These are phyloP conservation scores for Boletus semigastroideus DNA, from an alignment of 1,284 basidiomycete species.

Conservation along the genomic window DNA sequence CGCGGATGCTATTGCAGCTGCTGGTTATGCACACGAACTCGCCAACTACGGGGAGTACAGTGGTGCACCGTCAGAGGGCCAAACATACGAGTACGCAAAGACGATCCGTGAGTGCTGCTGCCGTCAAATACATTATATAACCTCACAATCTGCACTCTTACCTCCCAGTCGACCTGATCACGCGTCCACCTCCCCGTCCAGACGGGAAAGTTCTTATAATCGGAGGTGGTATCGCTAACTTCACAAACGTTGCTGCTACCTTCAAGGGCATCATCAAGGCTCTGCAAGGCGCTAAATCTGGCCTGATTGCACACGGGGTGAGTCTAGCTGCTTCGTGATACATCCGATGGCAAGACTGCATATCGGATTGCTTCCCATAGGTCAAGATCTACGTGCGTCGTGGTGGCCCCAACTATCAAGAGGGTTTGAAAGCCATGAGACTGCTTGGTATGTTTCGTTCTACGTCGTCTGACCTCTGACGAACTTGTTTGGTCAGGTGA, in stretches of 20 bases:
- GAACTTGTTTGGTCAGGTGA: slow-evolving; percentile 50
- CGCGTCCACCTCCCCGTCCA: slow-evolving; percentile 79
- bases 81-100: slow-evolving; percentile 99
- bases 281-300: slow-evolving; percentile 90
- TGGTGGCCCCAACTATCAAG: slow-evolving; percentile 99
- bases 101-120: slow-evolving; percentile 74
- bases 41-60: slow-evolving; percentile 99
- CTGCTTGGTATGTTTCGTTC: slow-evolving; percentile 60
- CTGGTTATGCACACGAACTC: slow-evolving; percentile 95
- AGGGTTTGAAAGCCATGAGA: slow-evolving; percentile 98
- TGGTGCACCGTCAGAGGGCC: slow-evolving; percentile 96
- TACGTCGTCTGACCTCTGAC: not conserved
- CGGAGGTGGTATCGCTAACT: slow-evolving; percentile 99
- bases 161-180: slow-evolving; percentile 83
- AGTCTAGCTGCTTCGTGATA: slow-evolving; percentile 1
- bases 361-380: slow-evolving; percentile 27
- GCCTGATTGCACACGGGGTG: slow-evolving; percentile 70
- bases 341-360: not conserved
- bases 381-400: slow-evolving; percentile 97
- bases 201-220: slow-evolving; percentile 99
- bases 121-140: not conserved
- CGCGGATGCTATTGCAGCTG: slow-evolving; percentile 95
- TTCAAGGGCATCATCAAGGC: slow-evolving; percentile 99
- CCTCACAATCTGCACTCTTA: slow-evolving; percentile 2
- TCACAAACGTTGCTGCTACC: slow-evolving; percentile 98